Percentiles rank a stretch among this genome's conserved stretches.
Evolutionary conservation across 78 protist genomes (phyloP).

Genomic region (Polysphondylium violaceum): DNA sequence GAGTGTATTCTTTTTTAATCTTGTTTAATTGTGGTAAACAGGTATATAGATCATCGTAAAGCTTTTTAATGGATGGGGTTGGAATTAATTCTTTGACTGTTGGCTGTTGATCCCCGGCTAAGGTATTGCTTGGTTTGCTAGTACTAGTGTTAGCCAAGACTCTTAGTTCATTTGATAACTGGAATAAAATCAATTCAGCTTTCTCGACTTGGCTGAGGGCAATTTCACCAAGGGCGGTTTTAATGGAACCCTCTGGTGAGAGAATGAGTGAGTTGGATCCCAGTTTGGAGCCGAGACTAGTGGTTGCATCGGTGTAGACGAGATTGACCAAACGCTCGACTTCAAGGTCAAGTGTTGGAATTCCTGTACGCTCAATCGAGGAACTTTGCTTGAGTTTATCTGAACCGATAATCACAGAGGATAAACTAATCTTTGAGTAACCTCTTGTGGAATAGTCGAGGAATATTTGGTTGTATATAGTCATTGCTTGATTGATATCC

Average conservation of each 20-base stretch:
- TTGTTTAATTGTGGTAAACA: not conserved
- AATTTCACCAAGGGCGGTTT: constrained; percentile 37
- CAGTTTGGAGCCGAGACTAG: constrained; percentile 7
- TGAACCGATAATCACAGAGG: constrained; percentile 24
- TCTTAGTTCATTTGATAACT: constrained; percentile 1
- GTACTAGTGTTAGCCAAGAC: too few species aligned
- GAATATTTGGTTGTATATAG: constrained; percentile 24
- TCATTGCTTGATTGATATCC: constrained; percentile 8
- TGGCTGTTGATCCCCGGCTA: too few species aligned
- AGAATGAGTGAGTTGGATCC: not conserved
- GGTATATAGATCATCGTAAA: not conserved
- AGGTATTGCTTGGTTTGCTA: not conserved
- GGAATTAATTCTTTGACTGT: constrained; percentile 7
- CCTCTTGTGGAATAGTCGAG: not conserved
- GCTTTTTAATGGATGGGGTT: not conserved
- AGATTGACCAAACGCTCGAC: not conserved
- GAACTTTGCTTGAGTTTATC: constrained; percentile 7
- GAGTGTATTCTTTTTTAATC: not conserved
- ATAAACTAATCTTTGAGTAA: constrained; percentile 10
- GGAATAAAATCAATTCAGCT: constrained; percentile 44
- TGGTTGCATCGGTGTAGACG: constrained; percentile 34
- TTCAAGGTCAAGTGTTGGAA: not conserved
- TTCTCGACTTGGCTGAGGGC: constrained; percentile 52
- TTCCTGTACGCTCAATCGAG: not conserved
- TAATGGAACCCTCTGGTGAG: constrained; percentile 58